Percentiles rank a stretch among this genome's conserved stretches.
Conservation (phyloP, 2,329 filamentous ascomycete species). For the Fusarium heterosporum region DNA sequence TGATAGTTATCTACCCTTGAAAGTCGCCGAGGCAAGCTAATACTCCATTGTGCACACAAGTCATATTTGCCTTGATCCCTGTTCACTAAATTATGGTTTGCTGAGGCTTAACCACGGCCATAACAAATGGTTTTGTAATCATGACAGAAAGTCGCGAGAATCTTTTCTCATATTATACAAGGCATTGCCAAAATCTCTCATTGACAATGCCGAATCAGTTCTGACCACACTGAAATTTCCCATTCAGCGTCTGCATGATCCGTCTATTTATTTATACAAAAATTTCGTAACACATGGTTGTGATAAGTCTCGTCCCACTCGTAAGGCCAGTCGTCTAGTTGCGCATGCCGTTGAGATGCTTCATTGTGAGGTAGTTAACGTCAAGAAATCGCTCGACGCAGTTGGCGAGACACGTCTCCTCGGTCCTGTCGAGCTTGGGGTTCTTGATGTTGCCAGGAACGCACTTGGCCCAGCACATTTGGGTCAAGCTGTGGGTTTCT, state of each 20-base stretch:
- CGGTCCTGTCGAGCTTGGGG: constrained; percentile 77
- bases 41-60: background rate
- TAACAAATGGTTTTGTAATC: background rate
- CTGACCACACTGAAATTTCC: background rate
- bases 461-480: constrained; percentile 96
- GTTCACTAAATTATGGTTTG: background rate
- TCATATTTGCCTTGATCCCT: background rate
- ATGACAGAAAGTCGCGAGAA: background rate
- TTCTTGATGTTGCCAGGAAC: constrained; percentile 78
- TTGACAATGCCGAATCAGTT: constrained; percentile 1
- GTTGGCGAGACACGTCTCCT: constrained; percentile 88
- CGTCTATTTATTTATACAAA: constrained; percentile 40
- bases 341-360: constrained; percentile 78
- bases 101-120: background rate
- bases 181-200: constrained; percentile 14
- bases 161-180: constrained; percentile 25
- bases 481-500: constrained; percentile 69
- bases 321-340: constrained; percentile 12
- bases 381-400: constrained; percentile 96
- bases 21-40: background rate
- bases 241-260: constrained; percentile 4
- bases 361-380: constrained; percentile 84
- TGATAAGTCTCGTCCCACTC: background rate
- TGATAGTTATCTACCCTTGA: background rate
- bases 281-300: constrained; percentile 6